These are phyloP conservation scores for Seiridium unicorne DNA, from an alignment of 2,329 filamentous ascomycete species.

Conservation along the genomic window DNA sequence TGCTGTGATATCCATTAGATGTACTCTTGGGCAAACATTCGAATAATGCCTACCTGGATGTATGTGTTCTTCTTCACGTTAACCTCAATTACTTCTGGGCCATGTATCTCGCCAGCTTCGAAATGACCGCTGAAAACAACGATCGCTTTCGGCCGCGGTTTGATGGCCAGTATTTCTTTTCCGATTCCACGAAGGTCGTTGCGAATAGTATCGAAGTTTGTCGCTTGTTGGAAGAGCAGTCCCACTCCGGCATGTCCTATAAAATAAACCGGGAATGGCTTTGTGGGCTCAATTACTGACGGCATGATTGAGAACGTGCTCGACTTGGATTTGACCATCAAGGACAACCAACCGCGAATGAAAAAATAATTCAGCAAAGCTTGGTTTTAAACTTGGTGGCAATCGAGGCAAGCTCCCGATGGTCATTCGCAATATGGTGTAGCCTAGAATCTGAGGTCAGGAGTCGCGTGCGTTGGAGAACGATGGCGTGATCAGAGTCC, in stretches of 20 bases:
- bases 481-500: neutral
- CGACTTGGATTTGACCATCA: too few species aligned
- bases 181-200: slow-evolving; percentile 18
- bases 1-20: slow-evolving; percentile 11
- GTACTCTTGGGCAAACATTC: neutral
- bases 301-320: slow-evolving; percentile 11
- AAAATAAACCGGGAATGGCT: slow-evolving; percentile 18
- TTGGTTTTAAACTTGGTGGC: too few species aligned
- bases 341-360: too few species aligned
- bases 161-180: slow-evolving; percentile 16
- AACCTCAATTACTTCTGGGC: slow-evolving; percentile 19
- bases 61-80: slow-evolving; percentile 19
- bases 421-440: too few species aligned
- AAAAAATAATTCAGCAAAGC: too few species aligned
- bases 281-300: slow-evolving; percentile 11
- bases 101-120: slow-evolving; percentile 20
- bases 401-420: neutral
- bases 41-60: slow-evolving; percentile 14
- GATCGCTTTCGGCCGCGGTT: slow-evolving; percentile 18
- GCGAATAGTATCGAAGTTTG: slow-evolving; percentile 15
- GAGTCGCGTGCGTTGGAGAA: neutral
- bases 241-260: slow-evolving; percentile 20
- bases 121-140: slow-evolving; percentile 21
- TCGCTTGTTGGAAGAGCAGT: slow-evolving; percentile 15
- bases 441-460: neutral